Evolutionary conservation across 495 filamentous ascomycete species (phyloP), one percentile per base, ranked within the genome.

Genomic region (Aspergillus biplanus): DNA sequence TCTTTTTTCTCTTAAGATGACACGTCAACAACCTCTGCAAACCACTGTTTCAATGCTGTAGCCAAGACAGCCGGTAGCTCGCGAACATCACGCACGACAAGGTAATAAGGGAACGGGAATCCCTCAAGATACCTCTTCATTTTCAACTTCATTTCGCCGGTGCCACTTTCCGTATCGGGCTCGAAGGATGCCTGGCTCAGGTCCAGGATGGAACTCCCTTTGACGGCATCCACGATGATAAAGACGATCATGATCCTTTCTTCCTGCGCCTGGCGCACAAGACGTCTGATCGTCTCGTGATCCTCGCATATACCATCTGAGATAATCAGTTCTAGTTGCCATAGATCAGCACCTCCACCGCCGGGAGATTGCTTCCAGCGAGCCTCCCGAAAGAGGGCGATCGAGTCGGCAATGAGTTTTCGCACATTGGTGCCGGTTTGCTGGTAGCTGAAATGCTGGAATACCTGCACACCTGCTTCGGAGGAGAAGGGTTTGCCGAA

Each of bases 201-300:
- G 68, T 96, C 90, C 65, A 96, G 72, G 61, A 97, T 93, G 49
- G 84, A 86, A 67, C 85, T 83, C 44, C 82, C 74, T 68, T 82
- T 82, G 7, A 89, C 83, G 37, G 92, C 87, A 79, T 99, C 95
- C 65, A 99, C 89, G 64, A 99, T 89, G 52, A 99, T 89, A 67
- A 98, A 99, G 0, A 99, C 93, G 56, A 98, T 88, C 95, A 99
- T 97, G 68, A 99, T 93, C 9, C 92, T 81, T 74, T 97, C 92
- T 73, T 97, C 94, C 66, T 91, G 87, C 4, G 95, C 93, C 68
- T 92, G 89, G 7, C 95, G 79, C 5, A 98, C 86, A 27, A 98
- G 82, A 18, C 92, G 83, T 11, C 87, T 81, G 59, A 99, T 89
- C 1, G 84, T 81, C n/a, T 90, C 92, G 72, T 97, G 94, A 47